Percentiles rank a stretch among this genome's conserved stretches.
phyloP scores from a whole-genome alignment of 163 green algal genomes.

The Botryococcus braunii region DNA sequence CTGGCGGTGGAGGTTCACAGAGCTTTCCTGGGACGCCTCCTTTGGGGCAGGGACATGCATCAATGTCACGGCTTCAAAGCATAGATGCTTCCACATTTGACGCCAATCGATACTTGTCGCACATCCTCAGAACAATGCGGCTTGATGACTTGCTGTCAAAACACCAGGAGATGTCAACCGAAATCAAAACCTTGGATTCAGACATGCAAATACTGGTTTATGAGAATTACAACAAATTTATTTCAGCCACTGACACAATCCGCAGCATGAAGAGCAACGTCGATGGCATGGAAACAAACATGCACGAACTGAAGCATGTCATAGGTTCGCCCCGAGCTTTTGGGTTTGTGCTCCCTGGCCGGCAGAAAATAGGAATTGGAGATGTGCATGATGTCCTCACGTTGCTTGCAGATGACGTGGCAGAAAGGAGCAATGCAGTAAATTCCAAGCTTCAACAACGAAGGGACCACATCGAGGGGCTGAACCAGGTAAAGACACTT shows the following conservation, averaged over 20 bases:
- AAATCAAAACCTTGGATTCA: conserved; percentile 73
- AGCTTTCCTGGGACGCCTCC: not conserved
- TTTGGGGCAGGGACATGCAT: conserved; percentile 3
- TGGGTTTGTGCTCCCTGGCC: not conserved
- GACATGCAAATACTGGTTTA: conserved; percentile 96
- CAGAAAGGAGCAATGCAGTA: conserved; percentile 58
- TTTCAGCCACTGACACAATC: conserved; percentile 91
- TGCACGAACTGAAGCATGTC: conserved; percentile 58
- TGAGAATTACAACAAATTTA: conserved; percentile 99
- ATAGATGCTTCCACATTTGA: conserved; percentile 35
- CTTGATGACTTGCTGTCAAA: conserved; percentile 55
- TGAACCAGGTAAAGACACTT: conserved; percentile 77
- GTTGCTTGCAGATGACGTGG: conserved; percentile 47
- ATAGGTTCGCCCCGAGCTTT: conserved; percentile 35
- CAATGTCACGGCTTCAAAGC: not conserved
- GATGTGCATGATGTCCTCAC: not conserved
- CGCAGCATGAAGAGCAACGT: conserved; percentile 78
- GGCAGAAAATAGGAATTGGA: not conserved
- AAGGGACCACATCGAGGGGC: conserved; percentile 75
- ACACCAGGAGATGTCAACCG: conserved; percentile 50
- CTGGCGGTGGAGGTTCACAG: conserved; percentile 26
- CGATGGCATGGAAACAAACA: conserved; percentile 66
- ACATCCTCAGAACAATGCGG: conserved; percentile 37
- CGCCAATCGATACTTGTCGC: conserved; percentile 29
- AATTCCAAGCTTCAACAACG: conserved; percentile 71